Conservation (phyloP, 78 protist species). For the Dictyostelium intermedium region DNA sequence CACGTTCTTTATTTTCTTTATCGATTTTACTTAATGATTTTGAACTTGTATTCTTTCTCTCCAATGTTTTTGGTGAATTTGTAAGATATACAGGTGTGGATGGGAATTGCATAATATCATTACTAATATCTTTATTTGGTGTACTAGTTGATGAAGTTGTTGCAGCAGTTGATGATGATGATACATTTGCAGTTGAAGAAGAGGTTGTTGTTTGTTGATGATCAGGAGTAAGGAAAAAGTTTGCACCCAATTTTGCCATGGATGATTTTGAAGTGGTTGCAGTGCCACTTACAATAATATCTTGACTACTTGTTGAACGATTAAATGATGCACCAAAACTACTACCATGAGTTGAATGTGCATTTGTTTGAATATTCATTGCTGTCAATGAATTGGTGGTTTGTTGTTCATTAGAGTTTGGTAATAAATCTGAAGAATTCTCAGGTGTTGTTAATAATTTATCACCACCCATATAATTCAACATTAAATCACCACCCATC, state of each 20-base stretch:
- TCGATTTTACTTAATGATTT: constrained; percentile 6
- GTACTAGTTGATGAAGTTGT: not conserved
- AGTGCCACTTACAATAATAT: not conserved
- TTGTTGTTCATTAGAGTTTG: not conserved
- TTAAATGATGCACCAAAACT: not conserved
- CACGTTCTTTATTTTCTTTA: constrained; percentile 17
- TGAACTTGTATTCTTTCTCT: not conserved
- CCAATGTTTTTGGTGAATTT: not conserved
- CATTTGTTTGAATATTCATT: not conserved
- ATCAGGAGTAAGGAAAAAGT: not conserved
- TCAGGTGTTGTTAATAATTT: constrained; percentile 15
- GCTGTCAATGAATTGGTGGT: not conserved
- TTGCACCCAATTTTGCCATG: constrained; percentile 8
- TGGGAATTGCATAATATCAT: not conserved
- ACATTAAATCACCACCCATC: constrained; percentile 34
- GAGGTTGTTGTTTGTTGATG: not conserved
- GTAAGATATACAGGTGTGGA: not conserved
- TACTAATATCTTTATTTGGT: not conserved
- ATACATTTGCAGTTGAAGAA: not conserved
- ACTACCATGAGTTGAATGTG: not conserved
- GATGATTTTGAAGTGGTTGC: not conserved
- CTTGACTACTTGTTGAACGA: not conserved
- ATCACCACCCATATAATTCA: not conserved
- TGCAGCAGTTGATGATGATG: not conserved
- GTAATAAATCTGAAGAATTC: not conserved